These are phyloP conservation scores for Calonectria pseudoreteaudii DNA, from an alignment of 2,329 filamentous ascomycete genomes.

Conservation along the genomic window DNA sequence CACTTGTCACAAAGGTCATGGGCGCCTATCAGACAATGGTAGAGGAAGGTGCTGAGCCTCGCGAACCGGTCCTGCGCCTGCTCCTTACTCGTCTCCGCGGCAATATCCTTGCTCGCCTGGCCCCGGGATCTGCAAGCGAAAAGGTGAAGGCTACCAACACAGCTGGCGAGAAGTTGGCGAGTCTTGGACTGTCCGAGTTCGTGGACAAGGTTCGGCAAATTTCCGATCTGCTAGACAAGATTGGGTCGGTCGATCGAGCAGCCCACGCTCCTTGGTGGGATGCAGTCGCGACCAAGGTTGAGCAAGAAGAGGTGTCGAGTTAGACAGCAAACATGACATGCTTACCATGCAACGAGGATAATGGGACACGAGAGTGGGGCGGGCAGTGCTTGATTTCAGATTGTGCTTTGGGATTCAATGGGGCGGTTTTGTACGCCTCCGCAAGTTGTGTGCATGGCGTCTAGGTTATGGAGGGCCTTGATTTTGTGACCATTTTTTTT, in stretches of 20 bases:
- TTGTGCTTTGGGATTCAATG: not conserved
- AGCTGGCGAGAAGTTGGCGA: slow-evolving; percentile 76
- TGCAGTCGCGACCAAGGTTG: slow-evolving; percentile 68
- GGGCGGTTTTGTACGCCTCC: not conserved
- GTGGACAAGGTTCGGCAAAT: slow-evolving; percentile 76
- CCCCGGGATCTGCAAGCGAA: slow-evolving; percentile 75
- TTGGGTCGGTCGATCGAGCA: slow-evolving; percentile 75
- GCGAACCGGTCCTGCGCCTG: slow-evolving; percentile 72
- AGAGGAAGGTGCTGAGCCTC: slow-evolving; percentile 54
- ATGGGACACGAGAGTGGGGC: slow-evolving; percentile 23
- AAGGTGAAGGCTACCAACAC: slow-evolving; percentile 76
- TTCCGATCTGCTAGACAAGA: slow-evolving; percentile 73
- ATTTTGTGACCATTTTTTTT: not conserved
- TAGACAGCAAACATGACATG: slow-evolving; percentile 20
- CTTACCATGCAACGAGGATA: slow-evolving; percentile 13
- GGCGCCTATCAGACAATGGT: slow-evolving; percentile 61
- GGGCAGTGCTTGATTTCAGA: slow-evolving; percentile 9
- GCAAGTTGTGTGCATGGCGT: slow-evolving; percentile 19
- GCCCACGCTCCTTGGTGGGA: slow-evolving; percentile 80
- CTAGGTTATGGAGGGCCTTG: not conserved
- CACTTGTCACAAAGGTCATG: slow-evolving; percentile 68
- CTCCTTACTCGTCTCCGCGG: slow-evolving; percentile 75
- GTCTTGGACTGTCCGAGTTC: slow-evolving; percentile 79
- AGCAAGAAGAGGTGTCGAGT: slow-evolving; percentile 52
- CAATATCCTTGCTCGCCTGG: slow-evolving; percentile 74